phyloP scores from a whole-genome alignment of 768 basidiomycete genomes.

The Udeniomyces megalosporus region DNA sequence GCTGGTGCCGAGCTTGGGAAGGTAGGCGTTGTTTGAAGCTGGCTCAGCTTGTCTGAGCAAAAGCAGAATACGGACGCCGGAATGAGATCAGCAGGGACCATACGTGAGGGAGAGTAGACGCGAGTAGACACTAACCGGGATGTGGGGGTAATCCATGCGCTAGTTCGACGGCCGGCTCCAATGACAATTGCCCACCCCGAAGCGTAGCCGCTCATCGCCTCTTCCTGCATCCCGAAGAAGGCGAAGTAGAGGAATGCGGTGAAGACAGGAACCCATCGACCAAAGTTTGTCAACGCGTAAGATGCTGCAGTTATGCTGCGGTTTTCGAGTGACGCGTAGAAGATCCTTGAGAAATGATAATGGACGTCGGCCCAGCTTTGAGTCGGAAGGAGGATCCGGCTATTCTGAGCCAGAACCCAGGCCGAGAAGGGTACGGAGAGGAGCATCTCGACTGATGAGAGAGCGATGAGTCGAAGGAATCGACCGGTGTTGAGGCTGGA shows the following conservation, averaged over 20 bases:
- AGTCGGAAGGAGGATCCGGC: background rate
- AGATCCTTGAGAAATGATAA: background rate
- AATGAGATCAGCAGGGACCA: too few relatives aligned
- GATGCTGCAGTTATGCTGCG: background rate
- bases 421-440: background rate
- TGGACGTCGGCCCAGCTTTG: slow-evolving; percentile 6
- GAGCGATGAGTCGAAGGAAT: slow-evolving; percentile 7
- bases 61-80: too few relatives aligned
- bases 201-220: background rate
- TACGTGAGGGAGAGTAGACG: too few relatives aligned
- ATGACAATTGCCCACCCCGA: too few relatives aligned
- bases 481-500: slow-evolving; percentile 8
- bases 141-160: too few relatives aligned
- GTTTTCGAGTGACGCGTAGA: background rate
- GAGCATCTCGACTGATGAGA: slow-evolving; percentile 11
- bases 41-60: too few relatives aligned
- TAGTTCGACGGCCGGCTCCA: too few relatives aligned
- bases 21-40: too few relatives aligned
- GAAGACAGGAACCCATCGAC: slow-evolving; percentile 7
- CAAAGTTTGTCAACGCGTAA: background rate
- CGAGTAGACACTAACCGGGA: too few relatives aligned
- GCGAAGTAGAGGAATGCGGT: slow-evolving; percentile 7
- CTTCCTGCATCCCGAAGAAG: slow-evolving; percentile 16
- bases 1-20: background rate
- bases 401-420: background rate